Base-by-base conservation (phyloP, 345 rosid genomes). In the Aquilaria yunnanensis region DNA sequence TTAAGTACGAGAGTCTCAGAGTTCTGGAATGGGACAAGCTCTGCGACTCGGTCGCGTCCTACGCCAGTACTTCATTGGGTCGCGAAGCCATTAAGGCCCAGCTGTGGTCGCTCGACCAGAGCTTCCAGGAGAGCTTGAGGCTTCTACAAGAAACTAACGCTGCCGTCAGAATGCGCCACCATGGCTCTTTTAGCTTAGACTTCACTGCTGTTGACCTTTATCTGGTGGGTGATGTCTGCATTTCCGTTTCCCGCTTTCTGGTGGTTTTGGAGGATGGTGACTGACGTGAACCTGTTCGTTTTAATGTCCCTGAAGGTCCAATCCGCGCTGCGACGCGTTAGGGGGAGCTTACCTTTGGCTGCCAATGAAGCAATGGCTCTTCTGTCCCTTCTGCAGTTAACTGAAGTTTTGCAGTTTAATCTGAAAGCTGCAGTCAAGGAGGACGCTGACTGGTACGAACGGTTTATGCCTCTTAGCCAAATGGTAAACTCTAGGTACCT, bases 11-110 rank as follows among this genome's bases (percentile, higher is more conserved):
- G 62, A 89, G 91, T 66, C 85, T 89, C 23, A 80, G 82, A 32
- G 77, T 87, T 5, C 72, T 93, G 59, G 96, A 90, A 80, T 93
- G 98, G 97, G 98, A 90, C 70, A 83, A 85, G 77, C 78, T 90
- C 57, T 93, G 96, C 67, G 83, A 88, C 34, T 79, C 78, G 31
- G 97, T 93, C 58, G 67, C 96, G 62, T 82, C 90, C 59, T 93
- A 86, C 58, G 94, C 96, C 61, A 80, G 80, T 51, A 83, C 97
- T 49, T 78, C 90, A 30, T 68, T 81, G 62, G 98, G 94, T 51
- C 97, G 90, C 37, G 73, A 83, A 74, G 92, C 90, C 62, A 72
- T 85, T 23, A 81, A 83, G 83, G 70, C 51, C 47, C 87, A 82
- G 71, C 78, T 93, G 67, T 82, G 90, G 90, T 75, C 83, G 50